phyloP scores from a whole-genome alignment of 2,329 filamentous ascomycete species.

The Sphaerulina populicola region DNA sequence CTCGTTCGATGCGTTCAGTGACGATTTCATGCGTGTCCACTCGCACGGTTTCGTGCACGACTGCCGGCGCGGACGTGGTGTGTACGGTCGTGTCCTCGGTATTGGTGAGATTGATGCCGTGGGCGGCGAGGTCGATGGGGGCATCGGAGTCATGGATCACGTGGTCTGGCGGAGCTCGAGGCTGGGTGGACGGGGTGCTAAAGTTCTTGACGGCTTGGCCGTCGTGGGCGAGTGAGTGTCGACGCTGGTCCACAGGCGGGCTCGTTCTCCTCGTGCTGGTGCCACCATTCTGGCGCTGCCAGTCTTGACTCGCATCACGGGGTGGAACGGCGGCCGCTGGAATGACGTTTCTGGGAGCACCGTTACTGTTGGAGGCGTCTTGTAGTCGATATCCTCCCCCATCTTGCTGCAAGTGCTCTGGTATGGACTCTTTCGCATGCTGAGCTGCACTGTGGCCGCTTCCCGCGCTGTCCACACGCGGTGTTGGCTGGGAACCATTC shows the following conservation, averaged over 20 bases:
- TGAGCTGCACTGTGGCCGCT: neutral
- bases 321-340: constrained; percentile 4
- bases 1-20: constrained; percentile 44
- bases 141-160: constrained; percentile 11
- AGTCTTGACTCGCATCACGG: neutral
- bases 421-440: neutral
- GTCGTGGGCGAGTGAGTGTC: neutral
- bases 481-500: neutral
- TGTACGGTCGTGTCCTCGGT: constrained; percentile 36
- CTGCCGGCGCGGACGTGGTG: constrained; percentile 34
- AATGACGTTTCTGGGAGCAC: neutral
- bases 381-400: neutral
- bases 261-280: neutral
- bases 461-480: no score
- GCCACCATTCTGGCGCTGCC: neutral
- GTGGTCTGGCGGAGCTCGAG: neutral
- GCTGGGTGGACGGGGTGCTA: neutral
- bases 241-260: neutral
- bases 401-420: neutral
- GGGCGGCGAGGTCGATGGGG: constrained; percentile 9
- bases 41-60: constrained; percentile 44
- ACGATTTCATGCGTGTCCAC: constrained; percentile 40
- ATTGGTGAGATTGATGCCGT: constrained; percentile 21
- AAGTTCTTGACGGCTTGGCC: neutral
- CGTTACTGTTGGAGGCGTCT: neutral